These are phyloP conservation scores for Leishmania tropica DNA, from an alignment of 208 protist species.

Conservation along the genomic window DNA sequence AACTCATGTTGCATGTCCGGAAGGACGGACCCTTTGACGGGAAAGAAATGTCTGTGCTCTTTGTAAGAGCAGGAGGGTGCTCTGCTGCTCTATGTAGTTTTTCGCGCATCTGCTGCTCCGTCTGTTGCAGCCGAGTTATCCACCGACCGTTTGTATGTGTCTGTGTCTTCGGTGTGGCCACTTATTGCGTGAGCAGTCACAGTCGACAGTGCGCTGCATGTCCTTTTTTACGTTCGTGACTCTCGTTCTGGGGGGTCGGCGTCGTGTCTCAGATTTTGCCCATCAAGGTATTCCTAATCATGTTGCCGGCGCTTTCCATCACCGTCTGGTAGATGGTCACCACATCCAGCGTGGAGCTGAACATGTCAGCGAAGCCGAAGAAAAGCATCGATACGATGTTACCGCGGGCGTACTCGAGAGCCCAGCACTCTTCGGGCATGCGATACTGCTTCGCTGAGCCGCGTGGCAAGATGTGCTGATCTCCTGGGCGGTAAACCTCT, in stretches of 20 bases:
- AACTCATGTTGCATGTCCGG: no score
- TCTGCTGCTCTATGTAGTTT: neutral
- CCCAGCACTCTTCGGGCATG: slow-evolving; percentile 92
- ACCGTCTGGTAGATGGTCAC: slow-evolving; percentile 72
- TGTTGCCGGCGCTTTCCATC: slow-evolving; percentile 60
- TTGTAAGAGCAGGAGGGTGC: no score
- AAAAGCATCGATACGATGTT: slow-evolving; percentile 93
- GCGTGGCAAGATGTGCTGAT: slow-evolving; percentile 76
- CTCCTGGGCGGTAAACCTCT: slow-evolving; percentile 76
- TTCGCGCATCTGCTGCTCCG: neutral
- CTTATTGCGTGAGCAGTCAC: no score
- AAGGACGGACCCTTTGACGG: neutral
- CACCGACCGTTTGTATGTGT: no score
- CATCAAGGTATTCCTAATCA: slow-evolving; percentile 66
- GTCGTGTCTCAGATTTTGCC: slow-evolving; percentile 72
- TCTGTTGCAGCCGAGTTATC: neutral
- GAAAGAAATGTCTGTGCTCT: neutral
- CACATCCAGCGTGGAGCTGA: slow-evolving; percentile 85
- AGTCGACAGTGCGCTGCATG: neutral
- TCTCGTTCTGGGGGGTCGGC: neutral
- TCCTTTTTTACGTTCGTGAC: neutral
- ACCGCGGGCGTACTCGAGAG: slow-evolving; percentile 92
- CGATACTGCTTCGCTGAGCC: slow-evolving; percentile 84
- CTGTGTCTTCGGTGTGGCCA: no score
- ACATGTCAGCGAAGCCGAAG: slow-evolving; percentile 88